Evolutionary conservation across 257 asterid species (phyloP).

Genomic region (Rhazya stricta): DNA sequence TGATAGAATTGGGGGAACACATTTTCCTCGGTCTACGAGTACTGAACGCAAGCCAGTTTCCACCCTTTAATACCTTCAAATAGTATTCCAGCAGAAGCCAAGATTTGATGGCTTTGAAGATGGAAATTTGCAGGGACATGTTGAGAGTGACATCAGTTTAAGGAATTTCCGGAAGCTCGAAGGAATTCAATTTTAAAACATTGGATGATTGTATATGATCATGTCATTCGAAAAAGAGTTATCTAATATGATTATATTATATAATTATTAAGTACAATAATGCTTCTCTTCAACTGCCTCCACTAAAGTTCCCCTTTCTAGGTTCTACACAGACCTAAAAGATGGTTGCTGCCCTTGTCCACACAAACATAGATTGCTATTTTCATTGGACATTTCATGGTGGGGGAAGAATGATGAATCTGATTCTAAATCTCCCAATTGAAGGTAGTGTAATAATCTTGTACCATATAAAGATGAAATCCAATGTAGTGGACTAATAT

Average conservation of each 20-base stretch:
- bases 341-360: background rate
- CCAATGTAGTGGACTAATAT: slow-evolving; percentile 15
- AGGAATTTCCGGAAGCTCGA: background rate
- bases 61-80: slow-evolving; percentile 18
- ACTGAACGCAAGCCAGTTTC: slow-evolving; percentile 1
- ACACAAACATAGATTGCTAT: background rate
- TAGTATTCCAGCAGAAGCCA: background rate
- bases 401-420: slow-evolving; percentile 25
- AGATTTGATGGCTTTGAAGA: background rate
- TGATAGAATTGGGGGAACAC: slow-evolving; percentile 5
- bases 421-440: slow-evolving; percentile 6
- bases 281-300: background rate
- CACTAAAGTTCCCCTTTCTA: background rate
- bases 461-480: slow-evolving; percentile 11
- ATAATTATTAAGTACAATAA: too few relatives aligned
- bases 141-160: background rate
- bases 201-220: too few relatives aligned
- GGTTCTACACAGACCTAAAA: background rate
- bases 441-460: slow-evolving; percentile 9
- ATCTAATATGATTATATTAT: too few relatives aligned
- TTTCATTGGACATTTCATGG: slow-evolving; percentile 21
- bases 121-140: background rate
- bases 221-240: too few relatives aligned
- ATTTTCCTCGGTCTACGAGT: background rate
- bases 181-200: too few relatives aligned